Percentiles rank a stretch among this genome's conserved stretches.
Evolutionary conservation across 345 rosid genomes (phyloP).

Genomic region (Populus alba): DNA sequence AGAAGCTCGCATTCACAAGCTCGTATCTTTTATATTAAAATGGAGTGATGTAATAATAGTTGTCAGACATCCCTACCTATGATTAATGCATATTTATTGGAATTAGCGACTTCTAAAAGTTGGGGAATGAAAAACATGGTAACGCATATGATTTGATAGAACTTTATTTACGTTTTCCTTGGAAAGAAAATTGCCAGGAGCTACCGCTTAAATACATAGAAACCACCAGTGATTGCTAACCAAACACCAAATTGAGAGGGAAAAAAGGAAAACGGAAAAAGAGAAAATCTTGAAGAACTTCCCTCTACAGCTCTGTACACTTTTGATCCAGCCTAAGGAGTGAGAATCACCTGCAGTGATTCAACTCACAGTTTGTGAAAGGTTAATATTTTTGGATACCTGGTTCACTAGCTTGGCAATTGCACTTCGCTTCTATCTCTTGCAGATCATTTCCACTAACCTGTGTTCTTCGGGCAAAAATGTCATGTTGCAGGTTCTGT

Average conservation of each 20-base stretch:
- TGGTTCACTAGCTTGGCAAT: background rate
- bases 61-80: background rate
- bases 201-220: background rate
- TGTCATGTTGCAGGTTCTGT: background rate
- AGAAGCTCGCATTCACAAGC: constrained; percentile 1
- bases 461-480: background rate
- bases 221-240: background rate
- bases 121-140: background rate
- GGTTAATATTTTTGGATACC: background rate
- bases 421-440: background rate
- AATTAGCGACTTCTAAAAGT: background rate
- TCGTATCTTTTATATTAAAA: background rate
- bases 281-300: background rate
- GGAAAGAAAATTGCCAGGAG: background rate
- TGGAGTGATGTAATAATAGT: background rate
- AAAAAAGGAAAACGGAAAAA: background rate
- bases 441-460: background rate
- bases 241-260: background rate
- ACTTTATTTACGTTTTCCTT: background rate
- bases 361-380: background rate
- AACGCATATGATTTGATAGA: background rate
- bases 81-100: background rate
- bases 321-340: constrained; percentile 1
- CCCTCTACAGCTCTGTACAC: background rate
- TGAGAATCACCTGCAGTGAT: background rate